A percentile compares a stretch with the other conserved stretches of the same genome.
Conservation (phyloP, 352 stramenopile genomes). For the Globisporangium nunn region DNA sequence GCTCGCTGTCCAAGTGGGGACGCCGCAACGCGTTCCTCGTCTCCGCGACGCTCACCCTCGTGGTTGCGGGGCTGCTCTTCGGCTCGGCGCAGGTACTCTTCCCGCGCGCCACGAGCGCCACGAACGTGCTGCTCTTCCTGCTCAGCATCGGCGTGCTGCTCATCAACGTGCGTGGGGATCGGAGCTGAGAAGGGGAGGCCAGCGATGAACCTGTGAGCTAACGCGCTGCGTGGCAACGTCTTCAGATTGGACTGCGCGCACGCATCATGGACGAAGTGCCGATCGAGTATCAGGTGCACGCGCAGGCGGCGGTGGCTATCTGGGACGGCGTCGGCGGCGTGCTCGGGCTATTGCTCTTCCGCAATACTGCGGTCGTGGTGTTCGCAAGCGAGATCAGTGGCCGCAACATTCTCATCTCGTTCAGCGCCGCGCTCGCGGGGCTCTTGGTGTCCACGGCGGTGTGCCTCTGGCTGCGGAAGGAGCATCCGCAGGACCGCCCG, state of each 20-base stretch:
- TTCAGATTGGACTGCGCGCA: conserved; percentile 59
- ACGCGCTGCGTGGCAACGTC: too few species aligned
- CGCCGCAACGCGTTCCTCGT: conserved; percentile 66
- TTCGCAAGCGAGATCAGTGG: conserved; percentile 65
- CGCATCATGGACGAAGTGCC: conserved; percentile 75
- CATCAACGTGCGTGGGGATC: conserved; percentile 40
- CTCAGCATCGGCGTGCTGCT: conserved; percentile 53
- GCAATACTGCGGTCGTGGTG: conserved; percentile 59
- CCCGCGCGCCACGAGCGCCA: conserved; percentile 26
- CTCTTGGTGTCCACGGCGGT: conserved; percentile 42
- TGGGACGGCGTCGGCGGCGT: conserved; percentile 59
- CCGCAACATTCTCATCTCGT: conserved; percentile 56
- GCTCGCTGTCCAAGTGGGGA: conserved; percentile 61
- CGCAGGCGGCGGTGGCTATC: conserved; percentile 57
- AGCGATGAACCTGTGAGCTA: too few species aligned
- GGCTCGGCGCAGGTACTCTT: conserved; percentile 62
- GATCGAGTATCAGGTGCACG: conserved; percentile 73
- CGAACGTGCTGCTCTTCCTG: conserved; percentile 49
- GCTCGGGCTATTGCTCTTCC: conserved; percentile 54
- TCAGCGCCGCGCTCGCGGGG: conserved; percentile 37
- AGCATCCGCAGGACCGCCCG: conserved; percentile 53
- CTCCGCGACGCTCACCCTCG: conserved; percentile 33
- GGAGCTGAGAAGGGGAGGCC: too few species aligned
- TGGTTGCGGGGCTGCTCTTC: conserved; percentile 51
- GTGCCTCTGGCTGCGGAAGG: conserved; percentile 49